phyloP scores from a whole-genome alignment of 805 yeast species.

The Debaryomyces hansenii region DNA sequence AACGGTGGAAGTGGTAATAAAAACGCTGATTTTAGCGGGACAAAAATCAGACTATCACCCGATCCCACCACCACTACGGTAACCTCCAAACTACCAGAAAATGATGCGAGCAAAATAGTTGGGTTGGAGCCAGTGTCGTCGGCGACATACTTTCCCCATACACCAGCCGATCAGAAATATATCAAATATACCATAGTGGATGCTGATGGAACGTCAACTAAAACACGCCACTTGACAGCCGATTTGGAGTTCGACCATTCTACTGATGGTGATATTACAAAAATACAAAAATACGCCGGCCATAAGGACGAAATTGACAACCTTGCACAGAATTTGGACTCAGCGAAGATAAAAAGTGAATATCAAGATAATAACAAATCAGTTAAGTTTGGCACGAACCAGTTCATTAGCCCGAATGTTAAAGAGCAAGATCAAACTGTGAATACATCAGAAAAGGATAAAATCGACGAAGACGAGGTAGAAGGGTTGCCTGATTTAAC shows the following conservation, averaged over 20 bases:
- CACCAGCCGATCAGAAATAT: constrained; percentile 28
- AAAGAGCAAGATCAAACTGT: neutral
- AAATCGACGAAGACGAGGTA: neutral
- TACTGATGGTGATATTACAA: constrained; percentile 28
- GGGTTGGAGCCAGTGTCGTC: constrained; percentile 62
- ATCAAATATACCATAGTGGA: constrained; percentile 1
- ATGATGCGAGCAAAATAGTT: constrained; percentile 10
- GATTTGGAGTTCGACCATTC: constrained; percentile 48
- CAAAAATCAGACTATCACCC: neutral
- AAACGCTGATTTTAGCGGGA: neutral
- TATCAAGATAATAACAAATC: neutral
- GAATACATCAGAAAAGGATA: neutral
- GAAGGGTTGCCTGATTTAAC: neutral
- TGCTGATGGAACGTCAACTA: constrained; percentile 9
- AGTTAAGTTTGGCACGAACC: neutral
- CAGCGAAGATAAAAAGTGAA: neutral
- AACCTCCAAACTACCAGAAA: neutral
- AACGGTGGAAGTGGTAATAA: neutral
- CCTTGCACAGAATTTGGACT: neutral
- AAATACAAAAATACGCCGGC: constrained; percentile 10
- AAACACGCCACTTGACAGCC: constrained; percentile 49
- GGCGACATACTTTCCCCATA: constrained; percentile 72
- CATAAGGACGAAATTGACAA: neutral
- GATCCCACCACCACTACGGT: neutral
- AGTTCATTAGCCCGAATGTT: neutral